Conservation (phyloP, 352 stramenopile genomes). For the Discostella stelligera region DNA sequence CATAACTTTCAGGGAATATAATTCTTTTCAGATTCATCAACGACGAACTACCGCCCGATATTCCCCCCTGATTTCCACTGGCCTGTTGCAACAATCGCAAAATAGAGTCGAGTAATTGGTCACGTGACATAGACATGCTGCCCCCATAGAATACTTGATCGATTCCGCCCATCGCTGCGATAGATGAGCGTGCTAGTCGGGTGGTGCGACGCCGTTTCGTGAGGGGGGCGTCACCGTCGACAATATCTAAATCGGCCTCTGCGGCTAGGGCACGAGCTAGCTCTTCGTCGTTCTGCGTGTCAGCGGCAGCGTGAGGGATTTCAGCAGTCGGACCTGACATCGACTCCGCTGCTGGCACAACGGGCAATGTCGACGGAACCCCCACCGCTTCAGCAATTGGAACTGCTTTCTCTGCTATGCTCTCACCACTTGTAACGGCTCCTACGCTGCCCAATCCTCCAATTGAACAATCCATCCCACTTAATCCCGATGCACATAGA, state of each 20-base stretch:
- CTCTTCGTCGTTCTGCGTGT: slow-evolving; percentile 35
- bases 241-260: neutral
- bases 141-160: slow-evolving; percentile 46
- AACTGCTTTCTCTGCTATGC: neutral
- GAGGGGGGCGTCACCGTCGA: slow-evolving; percentile 21
- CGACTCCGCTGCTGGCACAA: neutral
- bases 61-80: neutral
- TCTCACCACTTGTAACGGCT: neutral
- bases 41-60: slow-evolving; percentile 24
- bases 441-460: neutral
- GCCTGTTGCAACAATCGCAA: slow-evolving; percentile 33
- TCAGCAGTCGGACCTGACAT: neutral
- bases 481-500: neutral
- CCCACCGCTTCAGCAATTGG: neutral
- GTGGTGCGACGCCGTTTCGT: slow-evolving; percentile 37
- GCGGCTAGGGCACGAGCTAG: slow-evolving; percentile 25
- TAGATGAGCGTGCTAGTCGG: slow-evolving; percentile 17
- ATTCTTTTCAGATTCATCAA: slow-evolving; percentile 44
- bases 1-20: slow-evolving; percentile 41
- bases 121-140: slow-evolving; percentile 39
- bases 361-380: neutral
- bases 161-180: slow-evolving; percentile 7
- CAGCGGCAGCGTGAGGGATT: neutral
- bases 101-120: slow-evolving; percentile 37
- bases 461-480: neutral